phyloP scores from a whole-genome alignment of 768 basidiomycete species.

The Ramaria rubella region DNA sequence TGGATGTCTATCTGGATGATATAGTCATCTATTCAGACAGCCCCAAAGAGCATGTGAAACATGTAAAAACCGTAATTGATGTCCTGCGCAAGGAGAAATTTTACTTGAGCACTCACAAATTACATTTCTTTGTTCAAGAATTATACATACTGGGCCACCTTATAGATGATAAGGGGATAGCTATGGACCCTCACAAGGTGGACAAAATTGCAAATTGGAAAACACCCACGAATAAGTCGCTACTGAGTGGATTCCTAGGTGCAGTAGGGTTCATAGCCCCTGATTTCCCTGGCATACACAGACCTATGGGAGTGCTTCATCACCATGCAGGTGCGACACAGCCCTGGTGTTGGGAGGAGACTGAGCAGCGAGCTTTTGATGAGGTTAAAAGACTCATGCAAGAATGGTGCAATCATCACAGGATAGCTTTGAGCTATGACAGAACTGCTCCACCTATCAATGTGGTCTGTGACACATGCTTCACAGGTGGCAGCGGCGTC shows the following conservation, averaged over 20 bases:
- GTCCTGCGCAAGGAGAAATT: constrained; percentile 28
- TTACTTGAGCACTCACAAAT: constrained; percentile 31
- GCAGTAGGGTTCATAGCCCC: constrained; percentile 29
- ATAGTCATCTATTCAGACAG: constrained; percentile 29
- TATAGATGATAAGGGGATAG: constrained; percentile 32
- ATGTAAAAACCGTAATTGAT: constrained; percentile 28
- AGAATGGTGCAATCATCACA: neutral
- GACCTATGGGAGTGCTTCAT: constrained; percentile 33
- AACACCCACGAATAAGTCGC: constrained; percentile 23
- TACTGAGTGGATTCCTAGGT: constrained; percentile 31
- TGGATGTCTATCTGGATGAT: constrained; percentile 32
- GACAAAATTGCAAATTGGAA: constrained; percentile 29
- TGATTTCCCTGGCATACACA: constrained; percentile 26
- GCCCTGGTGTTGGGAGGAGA: constrained; percentile 22
- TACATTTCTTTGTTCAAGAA: constrained; percentile 23
- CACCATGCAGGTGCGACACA: constrained; percentile 13
- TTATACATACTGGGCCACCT: constrained; percentile 26
- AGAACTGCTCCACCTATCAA: constrained; percentile 17
- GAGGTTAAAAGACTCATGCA: constrained; percentile 22
- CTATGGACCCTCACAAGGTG: constrained; percentile 37
- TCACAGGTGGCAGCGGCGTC: constrained; percentile 24
- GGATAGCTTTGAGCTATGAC: neutral
- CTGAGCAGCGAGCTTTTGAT: constrained; percentile 29
- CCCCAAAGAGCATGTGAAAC: constrained; percentile 23
- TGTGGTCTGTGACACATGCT: constrained; percentile 28